Evolutionary conservation across 768 basidiomycete genomes (phyloP).

Genomic region (Lactarius sp.): DNA sequence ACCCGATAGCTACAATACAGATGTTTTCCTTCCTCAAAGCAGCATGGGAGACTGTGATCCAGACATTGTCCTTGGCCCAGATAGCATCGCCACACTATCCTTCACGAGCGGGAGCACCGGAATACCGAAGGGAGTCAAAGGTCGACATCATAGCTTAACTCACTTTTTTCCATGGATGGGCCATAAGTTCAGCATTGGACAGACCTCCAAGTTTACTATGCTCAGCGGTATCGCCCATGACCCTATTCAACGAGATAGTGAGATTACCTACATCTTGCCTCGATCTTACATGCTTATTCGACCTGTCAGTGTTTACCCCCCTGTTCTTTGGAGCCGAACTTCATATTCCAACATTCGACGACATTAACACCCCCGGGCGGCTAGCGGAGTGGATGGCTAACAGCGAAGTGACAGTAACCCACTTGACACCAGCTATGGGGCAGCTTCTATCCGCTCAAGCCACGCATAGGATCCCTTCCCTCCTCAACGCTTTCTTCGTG

Average conservation of each 20-base stretch:
- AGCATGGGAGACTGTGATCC: conserved; percentile 66
- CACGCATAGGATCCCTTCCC: conserved; percentile 74
- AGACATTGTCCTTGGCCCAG: conserved; percentile 84
- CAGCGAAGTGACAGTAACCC: conserved; percentile 87
- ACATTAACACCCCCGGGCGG: conserved; percentile 94
- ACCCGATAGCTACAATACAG: conserved; percentile 36
- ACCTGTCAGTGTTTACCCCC: conserved; percentile 84
- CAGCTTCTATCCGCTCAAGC: conserved; percentile 92
- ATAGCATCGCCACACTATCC: conserved; percentile 88
- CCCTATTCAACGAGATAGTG: conserved; percentile 97
- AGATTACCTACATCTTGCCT: conserved; percentile 35
- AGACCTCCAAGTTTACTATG: conserved; percentile 91
- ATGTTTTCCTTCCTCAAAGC: conserved; percentile 55
- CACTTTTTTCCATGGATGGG: conserved; percentile 99
- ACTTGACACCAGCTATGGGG: conserved; percentile 98
- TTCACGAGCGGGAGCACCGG: conserved; percentile 98
- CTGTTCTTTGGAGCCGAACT: conserved; percentile 95
- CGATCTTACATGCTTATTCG: conserved; percentile 9
- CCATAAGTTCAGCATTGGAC: conserved; percentile 67
- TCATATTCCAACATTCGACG: conserved; percentile 93
- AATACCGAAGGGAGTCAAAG: conserved; percentile 96
- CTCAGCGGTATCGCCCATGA: conserved; percentile 98
- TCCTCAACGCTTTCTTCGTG: conserved; percentile 93
- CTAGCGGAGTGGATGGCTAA: conserved; percentile 99
- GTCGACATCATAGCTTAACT: conserved; percentile 91